These are phyloP conservation scores for Vachellia collinsii DNA, from an alignment of 306 rosid genomes.

Conservation along the genomic window DNA sequence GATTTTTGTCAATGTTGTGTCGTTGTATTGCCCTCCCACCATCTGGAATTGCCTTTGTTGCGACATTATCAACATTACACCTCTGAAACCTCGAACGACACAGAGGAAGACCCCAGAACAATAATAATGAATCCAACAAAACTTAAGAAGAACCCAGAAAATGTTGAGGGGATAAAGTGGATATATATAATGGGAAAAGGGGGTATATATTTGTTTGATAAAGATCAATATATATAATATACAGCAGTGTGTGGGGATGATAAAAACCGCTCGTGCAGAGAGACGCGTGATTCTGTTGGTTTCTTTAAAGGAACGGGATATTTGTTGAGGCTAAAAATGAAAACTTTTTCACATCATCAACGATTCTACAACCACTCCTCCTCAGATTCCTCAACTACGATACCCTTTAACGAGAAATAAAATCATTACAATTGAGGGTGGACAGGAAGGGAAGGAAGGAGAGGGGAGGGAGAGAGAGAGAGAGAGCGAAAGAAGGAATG, in stretches of 20 bases:
- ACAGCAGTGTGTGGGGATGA: constrained; percentile 23
- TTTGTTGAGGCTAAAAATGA: constrained; percentile 32
- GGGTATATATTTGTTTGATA: constrained; percentile 6
- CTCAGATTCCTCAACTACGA: constrained; percentile 68
- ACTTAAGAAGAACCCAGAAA: neutral
- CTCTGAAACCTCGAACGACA: neutral
- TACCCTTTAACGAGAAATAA: constrained; percentile 55
- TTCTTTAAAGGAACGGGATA: neutral
- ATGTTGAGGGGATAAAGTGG: constrained; percentile 6
- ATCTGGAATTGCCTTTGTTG: constrained; percentile 76
- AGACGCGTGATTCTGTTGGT: constrained; percentile 22
- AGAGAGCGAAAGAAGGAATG: neutral
- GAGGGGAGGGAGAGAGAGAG: neutral
- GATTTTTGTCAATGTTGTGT: constrained; percentile 84
- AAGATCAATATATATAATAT: constrained; percentile 31
- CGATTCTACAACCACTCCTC: constrained; percentile 37
- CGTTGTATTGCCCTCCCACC: constrained; percentile 70
- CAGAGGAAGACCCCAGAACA: neutral
- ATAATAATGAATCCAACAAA: neutral
- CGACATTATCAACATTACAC: constrained; percentile 51
- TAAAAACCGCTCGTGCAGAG: constrained; percentile 18
- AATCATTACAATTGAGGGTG: constrained; percentile 57
- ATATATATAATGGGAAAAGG: constrained; percentile 36
- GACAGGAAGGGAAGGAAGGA: constrained; percentile 27
- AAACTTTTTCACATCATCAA: constrained; percentile 44